Conservation (phyloP, 1,284 basidiomycete species). For the Cronartium quercuum region DNA sequence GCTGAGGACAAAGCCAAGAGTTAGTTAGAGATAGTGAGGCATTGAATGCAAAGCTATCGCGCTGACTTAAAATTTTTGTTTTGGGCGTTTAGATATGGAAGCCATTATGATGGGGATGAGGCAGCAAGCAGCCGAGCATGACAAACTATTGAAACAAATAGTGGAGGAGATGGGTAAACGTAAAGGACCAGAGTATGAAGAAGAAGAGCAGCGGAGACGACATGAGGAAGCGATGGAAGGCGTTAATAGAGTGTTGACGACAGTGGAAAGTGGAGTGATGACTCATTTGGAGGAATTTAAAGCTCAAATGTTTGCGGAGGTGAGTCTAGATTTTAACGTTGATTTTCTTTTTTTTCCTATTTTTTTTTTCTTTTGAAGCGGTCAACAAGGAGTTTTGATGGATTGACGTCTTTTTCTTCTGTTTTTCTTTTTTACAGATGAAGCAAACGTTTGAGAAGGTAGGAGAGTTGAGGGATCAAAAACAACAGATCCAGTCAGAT, state of each 20-base stretch:
- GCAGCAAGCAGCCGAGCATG: conserved; percentile 37
- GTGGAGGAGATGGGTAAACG: conserved; percentile 11
- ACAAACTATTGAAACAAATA: conserved; percentile 30
- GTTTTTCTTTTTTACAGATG: conserved; percentile 12
- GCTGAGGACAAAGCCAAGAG: conserved; percentile 35
- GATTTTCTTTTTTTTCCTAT: not conserved
- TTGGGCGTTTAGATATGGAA: conserved; percentile 16
- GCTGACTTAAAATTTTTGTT: not conserved
- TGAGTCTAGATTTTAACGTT: not conserved
- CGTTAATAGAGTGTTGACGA: conserved; percentile 30
- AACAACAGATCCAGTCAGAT: conserved; percentile 38
- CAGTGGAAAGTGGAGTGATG: conserved; percentile 31
- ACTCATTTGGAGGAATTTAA: conserved; percentile 37
- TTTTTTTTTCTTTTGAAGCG: not conserved
- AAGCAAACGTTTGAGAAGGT: conserved; percentile 38
- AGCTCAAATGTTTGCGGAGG: conserved; percentile 32
- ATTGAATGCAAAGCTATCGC: not conserved
- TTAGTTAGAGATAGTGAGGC: not conserved
- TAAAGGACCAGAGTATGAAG: conserved; percentile 2
- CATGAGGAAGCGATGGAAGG: conserved; percentile 27
- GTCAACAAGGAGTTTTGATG: not conserved
- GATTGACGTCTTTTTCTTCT: not conserved
- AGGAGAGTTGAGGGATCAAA: conserved; percentile 32
- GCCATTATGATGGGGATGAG: conserved; percentile 31
- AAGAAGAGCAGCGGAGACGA: conserved; percentile 9